These are phyloP conservation scores for Apophysomyces sp. DNA, from an alignment of 371 early-diverging fungal genomes.

Conservation along the genomic window DNA sequence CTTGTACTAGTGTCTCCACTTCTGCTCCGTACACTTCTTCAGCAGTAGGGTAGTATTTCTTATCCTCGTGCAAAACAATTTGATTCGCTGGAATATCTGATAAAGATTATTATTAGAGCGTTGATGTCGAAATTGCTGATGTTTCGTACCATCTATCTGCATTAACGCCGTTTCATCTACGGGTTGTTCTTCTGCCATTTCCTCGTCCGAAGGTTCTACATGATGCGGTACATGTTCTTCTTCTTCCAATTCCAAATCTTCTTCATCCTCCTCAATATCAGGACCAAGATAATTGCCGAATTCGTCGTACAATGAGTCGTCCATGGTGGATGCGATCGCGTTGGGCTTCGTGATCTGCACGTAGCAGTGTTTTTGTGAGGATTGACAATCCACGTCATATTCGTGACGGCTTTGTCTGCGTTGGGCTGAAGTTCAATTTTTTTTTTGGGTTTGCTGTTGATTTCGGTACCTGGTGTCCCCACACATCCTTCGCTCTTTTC, in stretches of 20 bases:
- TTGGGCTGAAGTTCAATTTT: no score
- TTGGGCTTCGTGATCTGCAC: background rate
- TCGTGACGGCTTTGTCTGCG: no score
- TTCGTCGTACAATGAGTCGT: constrained; percentile 89
- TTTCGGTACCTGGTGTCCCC: no score
- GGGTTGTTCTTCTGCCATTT: constrained; percentile 13
- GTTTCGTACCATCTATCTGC: constrained; percentile 39
- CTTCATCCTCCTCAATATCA: constrained; percentile 76
- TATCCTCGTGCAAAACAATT: constrained; percentile 96
- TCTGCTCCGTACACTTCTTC: constrained; percentile 96
- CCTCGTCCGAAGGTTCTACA: constrained; percentile 11
- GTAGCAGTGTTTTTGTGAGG: background rate
- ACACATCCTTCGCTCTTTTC: no score
- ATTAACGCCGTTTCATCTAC: constrained; percentile 22
- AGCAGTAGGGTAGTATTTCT: constrained; percentile 96
- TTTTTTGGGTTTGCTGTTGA: no score
- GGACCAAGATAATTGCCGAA: constrained; percentile 99
- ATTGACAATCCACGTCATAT: background rate
- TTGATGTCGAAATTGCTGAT: background rate
- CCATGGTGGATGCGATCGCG: constrained; percentile 52
- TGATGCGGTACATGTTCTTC: constrained; percentile 3
- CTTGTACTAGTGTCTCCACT: constrained; percentile 95
- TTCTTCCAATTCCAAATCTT: constrained; percentile 32
- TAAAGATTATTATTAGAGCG: no score
- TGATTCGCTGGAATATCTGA: constrained; percentile 69